Evolutionary conservation across 2,329 filamentous ascomycete species (phyloP).

Genomic region (Aspergillus sp.): DNA sequence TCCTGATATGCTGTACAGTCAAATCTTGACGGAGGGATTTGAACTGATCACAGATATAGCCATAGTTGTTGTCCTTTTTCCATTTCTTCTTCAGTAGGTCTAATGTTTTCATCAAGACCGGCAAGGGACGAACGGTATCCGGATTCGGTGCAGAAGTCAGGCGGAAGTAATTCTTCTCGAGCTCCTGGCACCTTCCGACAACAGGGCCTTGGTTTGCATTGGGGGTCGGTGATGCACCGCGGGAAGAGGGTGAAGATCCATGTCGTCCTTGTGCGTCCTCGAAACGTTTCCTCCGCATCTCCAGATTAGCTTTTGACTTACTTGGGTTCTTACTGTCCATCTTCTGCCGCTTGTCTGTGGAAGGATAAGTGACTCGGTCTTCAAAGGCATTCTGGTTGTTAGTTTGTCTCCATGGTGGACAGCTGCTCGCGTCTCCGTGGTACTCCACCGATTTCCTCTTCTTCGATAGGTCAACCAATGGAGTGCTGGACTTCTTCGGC

Average conservation of each 20-base stretch:
- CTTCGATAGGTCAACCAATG: constrained; percentile 51
- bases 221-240: constrained; percentile 52
- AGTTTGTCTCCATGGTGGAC: constrained; percentile 75
- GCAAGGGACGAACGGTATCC: constrained; percentile 82
- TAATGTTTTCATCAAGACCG: constrained; percentile 77
- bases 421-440: constrained; percentile 54
- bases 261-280: constrained; percentile 55
- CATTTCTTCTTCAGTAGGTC: constrained; percentile 92
- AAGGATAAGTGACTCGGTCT: constrained; percentile 70
- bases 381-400: constrained; percentile 65
- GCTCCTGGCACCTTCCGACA: constrained; percentile 76
- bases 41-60: constrained; percentile 98
- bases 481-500: constrained; percentile 25
- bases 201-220: constrained; percentile 65
- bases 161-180: constrained; percentile 95
- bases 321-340: constrained; percentile 62
- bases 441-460: constrained; percentile 80
- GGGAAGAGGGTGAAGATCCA: constrained; percentile 43
- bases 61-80: constrained; percentile 90
- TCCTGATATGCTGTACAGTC: constrained; percentile 95
- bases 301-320: constrained; percentile 87
- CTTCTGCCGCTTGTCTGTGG: constrained; percentile 54
- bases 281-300: constrained; percentile 88
- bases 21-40: constrained; percentile 97
- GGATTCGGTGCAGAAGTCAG: constrained; percentile 87